Conservation (phyloP, 2,329 filamentous ascomycete genomes). For the Cordyceps javanica region DNA sequence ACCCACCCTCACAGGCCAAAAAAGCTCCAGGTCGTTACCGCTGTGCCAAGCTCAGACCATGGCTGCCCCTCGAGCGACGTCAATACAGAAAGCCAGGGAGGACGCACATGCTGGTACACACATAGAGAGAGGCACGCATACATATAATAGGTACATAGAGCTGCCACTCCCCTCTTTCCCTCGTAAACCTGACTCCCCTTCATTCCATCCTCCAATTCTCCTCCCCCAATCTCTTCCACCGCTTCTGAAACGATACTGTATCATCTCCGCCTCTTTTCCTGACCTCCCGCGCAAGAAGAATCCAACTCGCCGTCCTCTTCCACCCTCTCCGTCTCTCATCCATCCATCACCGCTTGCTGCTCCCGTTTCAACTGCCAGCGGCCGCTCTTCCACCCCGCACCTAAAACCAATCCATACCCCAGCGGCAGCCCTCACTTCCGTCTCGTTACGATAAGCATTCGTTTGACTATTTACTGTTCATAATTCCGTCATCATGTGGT, state of each 20-base stretch:
- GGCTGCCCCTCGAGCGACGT: not conserved
- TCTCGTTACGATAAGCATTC: not conserved
- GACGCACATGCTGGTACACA: not conserved
- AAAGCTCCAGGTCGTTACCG: not conserved
- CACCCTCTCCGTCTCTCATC: not conserved
- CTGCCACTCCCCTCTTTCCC: slow-evolving; percentile 6
- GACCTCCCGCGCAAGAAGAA: not conserved
- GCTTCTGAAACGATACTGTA: not conserved
- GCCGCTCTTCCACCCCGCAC: slow-evolving; percentile 1
- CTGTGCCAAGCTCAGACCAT: not conserved
- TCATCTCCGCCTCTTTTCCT: not conserved
- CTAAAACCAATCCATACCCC: not conserved
- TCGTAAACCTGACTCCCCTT: not conserved
- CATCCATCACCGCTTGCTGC: not conserved
- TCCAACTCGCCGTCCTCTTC: not conserved
- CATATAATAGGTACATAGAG: not conserved
- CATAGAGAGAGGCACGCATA: not conserved
- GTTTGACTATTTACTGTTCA: not conserved
- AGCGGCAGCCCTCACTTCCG: slow-evolving; percentile 2
- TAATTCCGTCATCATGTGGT: slow-evolving; percentile 3
- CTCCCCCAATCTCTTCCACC: not conserved
- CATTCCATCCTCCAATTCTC: not conserved
- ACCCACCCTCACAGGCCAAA: too few relatives aligned
- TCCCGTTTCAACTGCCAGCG: slow-evolving; percentile 1
- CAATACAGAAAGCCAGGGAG: not conserved